Evolutionary conservation across 257 asterid species (phyloP).

Genomic region (Primulina eburnea): DNA sequence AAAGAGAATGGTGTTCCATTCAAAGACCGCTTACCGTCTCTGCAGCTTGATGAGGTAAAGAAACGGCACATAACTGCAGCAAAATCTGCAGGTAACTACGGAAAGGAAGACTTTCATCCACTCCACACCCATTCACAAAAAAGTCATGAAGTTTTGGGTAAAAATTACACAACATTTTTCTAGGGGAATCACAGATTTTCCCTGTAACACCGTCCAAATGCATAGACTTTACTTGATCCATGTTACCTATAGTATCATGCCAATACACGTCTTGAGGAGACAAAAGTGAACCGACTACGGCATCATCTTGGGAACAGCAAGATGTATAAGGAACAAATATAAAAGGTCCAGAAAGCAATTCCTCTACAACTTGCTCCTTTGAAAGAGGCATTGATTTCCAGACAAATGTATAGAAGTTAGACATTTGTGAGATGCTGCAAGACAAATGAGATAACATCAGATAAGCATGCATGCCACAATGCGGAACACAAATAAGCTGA

Average conservation of each 20-base stretch:
- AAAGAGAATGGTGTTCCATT: conserved; percentile 6
- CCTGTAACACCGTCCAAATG: conserved; percentile 33
- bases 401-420: conserved; percentile 63
- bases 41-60: conserved; percentile 78
- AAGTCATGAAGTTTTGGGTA: conserved; percentile 82
- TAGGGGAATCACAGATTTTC: conserved; percentile 28
- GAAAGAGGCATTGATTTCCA: conserved; percentile 69
- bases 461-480: conserved; percentile 12
- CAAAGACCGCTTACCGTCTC: conserved; percentile 50
- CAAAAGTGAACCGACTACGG: conserved; percentile 62
- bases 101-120: conserved; percentile 59
- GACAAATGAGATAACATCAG: conserved; percentile 23
- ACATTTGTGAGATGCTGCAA: conserved; percentile 81
- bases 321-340: conserved; percentile 69
- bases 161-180: conserved; percentile 45
- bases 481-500: not conserved
- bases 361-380: conserved; percentile 53
- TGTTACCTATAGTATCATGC: conserved; percentile 60
- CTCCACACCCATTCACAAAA: conserved; percentile 89
- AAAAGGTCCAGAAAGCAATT: conserved; percentile 62
- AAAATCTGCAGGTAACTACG: conserved; percentile 73
- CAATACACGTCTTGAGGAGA: conserved; percentile 77
- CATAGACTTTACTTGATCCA: conserved; percentile 40
- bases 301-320: conserved; percentile 48
- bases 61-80: conserved; percentile 54